Conservation (phyloP, 2,329 filamentous ascomycete species). For the Hirsutella thompsonii region DNA sequence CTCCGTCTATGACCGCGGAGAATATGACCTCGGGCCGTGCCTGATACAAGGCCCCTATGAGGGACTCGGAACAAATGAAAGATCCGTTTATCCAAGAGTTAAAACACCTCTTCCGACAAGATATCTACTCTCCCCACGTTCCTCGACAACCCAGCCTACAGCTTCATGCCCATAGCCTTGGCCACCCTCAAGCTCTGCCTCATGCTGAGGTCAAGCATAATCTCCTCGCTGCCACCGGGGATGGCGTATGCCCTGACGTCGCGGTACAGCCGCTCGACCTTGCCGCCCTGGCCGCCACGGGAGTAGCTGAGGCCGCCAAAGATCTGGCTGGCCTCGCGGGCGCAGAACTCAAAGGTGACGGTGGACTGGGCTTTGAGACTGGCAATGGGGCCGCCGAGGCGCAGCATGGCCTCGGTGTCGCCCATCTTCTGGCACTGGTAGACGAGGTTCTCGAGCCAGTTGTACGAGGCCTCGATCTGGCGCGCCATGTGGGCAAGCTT, state of each 20-base stretch:
- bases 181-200: slow-evolving; percentile 80
- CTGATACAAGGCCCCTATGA: no score
- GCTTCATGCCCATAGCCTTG: slow-evolving; percentile 88
- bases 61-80: not conserved
- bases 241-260: slow-evolving; percentile 95
- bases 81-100: not conserved
- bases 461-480: slow-evolving; percentile 93
- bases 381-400: slow-evolving; percentile 88
- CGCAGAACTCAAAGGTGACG: slow-evolving; percentile 94
- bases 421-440: slow-evolving; percentile 90
- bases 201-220: slow-evolving; percentile 96
- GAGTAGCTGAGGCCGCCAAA: slow-evolving; percentile 91
- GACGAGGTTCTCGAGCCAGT: slow-evolving; percentile 91
- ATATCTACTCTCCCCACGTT: no score
- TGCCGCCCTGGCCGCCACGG: slow-evolving; percentile 85
- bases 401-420: slow-evolving; percentile 90
- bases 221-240: slow-evolving; percentile 92
- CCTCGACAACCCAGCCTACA: slow-evolving; percentile 38
- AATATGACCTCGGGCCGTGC: not conserved
- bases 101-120: no score
- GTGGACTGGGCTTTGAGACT: slow-evolving; percentile 89
- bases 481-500: slow-evolving; percentile 98
- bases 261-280: slow-evolving; percentile 87
- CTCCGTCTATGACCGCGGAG: no score
- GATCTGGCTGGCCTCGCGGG: slow-evolving; percentile 90